Evolutionary conservation across 1,284 basidiomycete genomes (phyloP), one percentile per base, ranked within the genome.

Genomic region (Volvariella surrecta): DNA sequence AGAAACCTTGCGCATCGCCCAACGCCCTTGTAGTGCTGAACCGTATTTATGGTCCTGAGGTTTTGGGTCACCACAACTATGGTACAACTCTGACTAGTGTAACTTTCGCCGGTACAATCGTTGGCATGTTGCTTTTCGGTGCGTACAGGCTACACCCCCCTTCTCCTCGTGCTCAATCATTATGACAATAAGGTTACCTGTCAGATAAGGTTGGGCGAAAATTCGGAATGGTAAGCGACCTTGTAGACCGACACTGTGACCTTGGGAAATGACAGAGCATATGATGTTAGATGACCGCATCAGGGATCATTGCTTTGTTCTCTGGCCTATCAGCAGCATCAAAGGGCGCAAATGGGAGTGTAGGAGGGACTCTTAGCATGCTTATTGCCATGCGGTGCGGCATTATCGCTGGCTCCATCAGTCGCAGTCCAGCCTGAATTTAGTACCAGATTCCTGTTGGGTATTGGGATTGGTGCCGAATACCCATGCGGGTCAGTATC

Each of bases 401-500:
- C 15, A 17, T 28, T 40, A 32, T 22, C 11, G n/a, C n/a, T n/a
- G n/a, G n/a, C n/a, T n/a, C n/a, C n/a, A n/a, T n/a, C n/a, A n/a
- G 31, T 40, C 16, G 30, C 16, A 32, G 21, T 24, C n/a, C 30
- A 1, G 17, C 42, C 11, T 45, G 17, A 50, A 42, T 32, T 19
- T 41, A 6, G n/a, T 41, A 16, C 9, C 48, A 84, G 82, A 22
- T 87, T 91, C 67, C 61, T 92, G 7, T 70, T 89, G 43, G 89
- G 88, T 38, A 82, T 90, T 45, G 88, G 88, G 32, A 69, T 91
- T 7, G 92, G 91, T 19, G 90, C 90, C 9, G 89, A 94, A 59
- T 95, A 96, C 52, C 92, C 91, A 4, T 87, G 84, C 48, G 93
- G 92, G 4, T 87, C 83, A 2, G 91, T 96, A n/a, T 89, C 91